Evolutionary conservation across 441 rosid genomes (phyloP).

Genomic region (Pelargonium fulgidum): DNA sequence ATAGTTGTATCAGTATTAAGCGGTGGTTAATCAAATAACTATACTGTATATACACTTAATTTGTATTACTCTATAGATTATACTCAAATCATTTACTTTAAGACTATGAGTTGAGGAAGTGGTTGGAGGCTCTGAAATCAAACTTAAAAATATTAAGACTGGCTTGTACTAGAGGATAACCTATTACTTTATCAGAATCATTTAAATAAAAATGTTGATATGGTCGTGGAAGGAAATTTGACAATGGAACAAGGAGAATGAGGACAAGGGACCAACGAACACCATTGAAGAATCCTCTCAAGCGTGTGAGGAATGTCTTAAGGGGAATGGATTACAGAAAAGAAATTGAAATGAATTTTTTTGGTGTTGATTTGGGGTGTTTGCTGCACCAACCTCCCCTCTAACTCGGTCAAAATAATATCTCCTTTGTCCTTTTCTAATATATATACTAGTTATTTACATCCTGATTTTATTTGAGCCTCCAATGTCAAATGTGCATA

Average conservation of each 20-base stretch:
- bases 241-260: conserved; percentile 25
- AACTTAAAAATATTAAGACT: conserved; percentile 6
- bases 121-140: conserved; percentile 1
- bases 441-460: background rate
- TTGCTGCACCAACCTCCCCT: conserved; percentile 55
- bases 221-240: conserved; percentile 15
- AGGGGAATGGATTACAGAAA: conserved; percentile 14
- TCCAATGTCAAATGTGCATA: background rate
- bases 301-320: conserved; percentile 29
- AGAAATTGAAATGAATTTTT: conserved; percentile 1
- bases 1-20: no score
- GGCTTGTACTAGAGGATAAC: conserved; percentile 29
- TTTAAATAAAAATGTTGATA: conserved; percentile 9
- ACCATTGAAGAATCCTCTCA: conserved; percentile 21
- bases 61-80: background rate
- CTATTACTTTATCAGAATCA: conserved; percentile 20
- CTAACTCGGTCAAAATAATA: conserved; percentile 17
- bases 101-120: background rate
- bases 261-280: conserved; percentile 27
- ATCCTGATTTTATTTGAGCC: background rate
- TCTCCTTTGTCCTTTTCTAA: conserved; percentile 4
- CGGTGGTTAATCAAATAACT: no score
- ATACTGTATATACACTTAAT: no score
- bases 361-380: conserved; percentile 30
- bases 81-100: background rate